Percentiles rank a stretch among this genome's conserved stretches.
Evolutionary conservation across 176 grass and related monocot genomes (phyloP).

Genomic region (Cenchrus americanus): DNA sequence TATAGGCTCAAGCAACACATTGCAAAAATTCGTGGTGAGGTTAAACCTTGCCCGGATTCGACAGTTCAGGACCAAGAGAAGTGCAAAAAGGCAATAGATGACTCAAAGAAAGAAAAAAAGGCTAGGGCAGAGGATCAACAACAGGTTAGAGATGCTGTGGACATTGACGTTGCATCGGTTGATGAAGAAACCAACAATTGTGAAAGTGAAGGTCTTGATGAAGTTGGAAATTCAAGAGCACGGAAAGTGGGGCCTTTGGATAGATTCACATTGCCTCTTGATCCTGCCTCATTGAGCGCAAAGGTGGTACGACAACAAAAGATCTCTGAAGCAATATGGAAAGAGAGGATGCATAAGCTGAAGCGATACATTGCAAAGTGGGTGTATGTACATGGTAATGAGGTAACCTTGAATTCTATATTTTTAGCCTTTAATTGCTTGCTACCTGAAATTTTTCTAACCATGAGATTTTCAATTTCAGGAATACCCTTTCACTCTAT

Average conservation of each 20-base stretch:
- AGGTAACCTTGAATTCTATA: neutral
- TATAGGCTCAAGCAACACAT: too few relatives aligned
- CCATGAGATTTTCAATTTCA: too few relatives aligned
- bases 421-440: neutral
- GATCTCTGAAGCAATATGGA: neutral
- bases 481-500: too few relatives aligned
- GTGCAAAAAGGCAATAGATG: neutral
- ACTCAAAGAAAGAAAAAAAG: neutral
- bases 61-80: neutral
- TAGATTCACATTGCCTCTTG: neutral
- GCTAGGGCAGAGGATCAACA: neutral
- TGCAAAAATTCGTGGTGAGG: neutral
- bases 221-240: neutral
- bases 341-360: neutral
- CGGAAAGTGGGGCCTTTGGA: neutral
- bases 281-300: neutral
- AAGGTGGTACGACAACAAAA: neutral
- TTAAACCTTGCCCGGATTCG: neutral
- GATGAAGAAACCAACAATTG: neutral
- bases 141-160: neutral
- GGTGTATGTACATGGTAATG: slow-evolving; percentile 17
- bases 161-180: neutral
- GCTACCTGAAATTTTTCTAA: neutral
- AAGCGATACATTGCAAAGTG: neutral
- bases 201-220: neutral